phyloP scores from a whole-genome alignment of 2,329 filamentous ascomycete genomes.

The Gyromitra esculenta region DNA sequence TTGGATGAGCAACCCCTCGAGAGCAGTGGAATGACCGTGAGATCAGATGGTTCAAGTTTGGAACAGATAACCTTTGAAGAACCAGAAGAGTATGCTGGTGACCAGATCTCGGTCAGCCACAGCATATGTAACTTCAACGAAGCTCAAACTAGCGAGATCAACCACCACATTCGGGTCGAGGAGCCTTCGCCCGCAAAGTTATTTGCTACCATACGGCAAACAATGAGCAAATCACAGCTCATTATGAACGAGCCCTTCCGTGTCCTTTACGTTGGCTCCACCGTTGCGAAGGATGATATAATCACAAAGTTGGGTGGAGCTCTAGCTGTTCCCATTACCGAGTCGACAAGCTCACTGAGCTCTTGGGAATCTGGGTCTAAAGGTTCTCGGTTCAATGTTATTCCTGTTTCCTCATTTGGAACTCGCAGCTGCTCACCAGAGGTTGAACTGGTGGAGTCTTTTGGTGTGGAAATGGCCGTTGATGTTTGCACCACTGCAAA shows the following conservation, averaged over 20 bases:
- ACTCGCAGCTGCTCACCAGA: constrained; percentile 63
- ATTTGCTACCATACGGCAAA: constrained; percentile 64
- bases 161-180: constrained; percentile 57
- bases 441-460: constrained; percentile 66
- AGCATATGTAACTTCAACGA: constrained; percentile 63
- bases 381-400: constrained; percentile 66
- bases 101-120: constrained; percentile 64
- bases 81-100: constrained; percentile 59
- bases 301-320: constrained; percentile 63
- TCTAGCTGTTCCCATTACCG: constrained; percentile 57
- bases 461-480: constrained; percentile 66
- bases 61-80: constrained; percentile 65
- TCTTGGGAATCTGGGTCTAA: constrained; percentile 58
- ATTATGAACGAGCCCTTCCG: constrained; percentile 64
- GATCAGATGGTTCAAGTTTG: constrained; percentile 46
- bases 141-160: constrained; percentile 61
- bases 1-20: constrained; percentile 54
- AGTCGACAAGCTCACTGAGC: constrained; percentile 54
- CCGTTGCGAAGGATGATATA: constrained; percentile 58
- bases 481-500: constrained; percentile 64
- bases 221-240: constrained; percentile 64
- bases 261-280: constrained; percentile 65
- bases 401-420: constrained; percentile 66
- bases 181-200: constrained; percentile 60
- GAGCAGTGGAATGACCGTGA: constrained; percentile 52